Evolutionary conservation across 805 yeast genomes (phyloP).

Genomic region (Tetrapisispora pingtungensis): DNA sequence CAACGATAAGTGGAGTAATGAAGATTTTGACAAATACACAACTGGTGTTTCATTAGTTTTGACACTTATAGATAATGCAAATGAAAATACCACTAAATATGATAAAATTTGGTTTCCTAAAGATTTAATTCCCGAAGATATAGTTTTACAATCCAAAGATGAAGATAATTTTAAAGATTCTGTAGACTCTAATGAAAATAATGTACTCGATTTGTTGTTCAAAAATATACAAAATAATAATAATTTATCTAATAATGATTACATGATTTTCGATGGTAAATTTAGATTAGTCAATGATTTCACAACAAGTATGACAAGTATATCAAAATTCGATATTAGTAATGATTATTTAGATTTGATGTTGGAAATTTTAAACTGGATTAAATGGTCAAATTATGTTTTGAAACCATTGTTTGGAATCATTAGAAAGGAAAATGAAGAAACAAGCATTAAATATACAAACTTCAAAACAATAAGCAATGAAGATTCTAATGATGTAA

Average conservation of each 20-base stretch:
- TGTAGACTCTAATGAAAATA: not conserved
- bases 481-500: not conserved
- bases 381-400: conserved; percentile 21
- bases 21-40: conserved; percentile 19
- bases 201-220: not conserved
- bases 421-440: conserved; percentile 1
- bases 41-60: conserved; percentile 21
- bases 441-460: not conserved
- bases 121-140: conserved; percentile 16
- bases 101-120: conserved; percentile 18
- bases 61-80: conserved; percentile 10
- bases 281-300: conserved; percentile 21
- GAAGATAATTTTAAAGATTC: not conserved
- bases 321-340: conserved; percentile 22
- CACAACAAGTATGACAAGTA: conserved; percentile 18
- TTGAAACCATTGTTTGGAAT: conserved; percentile 7
- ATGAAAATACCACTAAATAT: conserved; percentile 2
- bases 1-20: conserved; percentile 22
- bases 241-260: not conserved
- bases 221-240: not conserved
- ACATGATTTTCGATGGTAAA: conserved; percentile 3
- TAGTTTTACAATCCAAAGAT: conserved; percentile 8
- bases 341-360: conserved; percentile 25
- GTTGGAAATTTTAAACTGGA: conserved; percentile 23
- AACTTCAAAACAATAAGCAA: not conserved